Conservation (phyloP, 139 green algal genomes). For the Yamagishiella unicocca region DNA sequence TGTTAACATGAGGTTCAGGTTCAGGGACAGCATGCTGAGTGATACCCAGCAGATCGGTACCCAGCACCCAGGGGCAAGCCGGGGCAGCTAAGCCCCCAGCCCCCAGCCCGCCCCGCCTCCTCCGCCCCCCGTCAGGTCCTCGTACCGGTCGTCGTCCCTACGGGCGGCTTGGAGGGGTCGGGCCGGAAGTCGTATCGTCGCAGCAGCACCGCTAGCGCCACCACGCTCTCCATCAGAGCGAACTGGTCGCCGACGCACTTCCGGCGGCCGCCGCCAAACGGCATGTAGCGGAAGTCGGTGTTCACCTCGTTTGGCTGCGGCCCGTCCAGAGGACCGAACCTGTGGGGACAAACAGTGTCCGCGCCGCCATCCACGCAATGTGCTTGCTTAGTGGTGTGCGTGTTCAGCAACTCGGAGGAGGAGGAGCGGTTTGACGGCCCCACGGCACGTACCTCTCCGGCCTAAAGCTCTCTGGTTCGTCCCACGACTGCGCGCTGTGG, state of each 20-base stretch:
- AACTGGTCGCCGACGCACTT: slow-evolving; percentile 90
- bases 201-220: slow-evolving; percentile 86
- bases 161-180: slow-evolving; percentile 68
- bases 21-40: no score
- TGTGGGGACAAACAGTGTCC: not conserved
- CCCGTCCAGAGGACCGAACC: slow-evolving; percentile 74
- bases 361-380: no score
- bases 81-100: no score
- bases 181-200: slow-evolving; percentile 86
- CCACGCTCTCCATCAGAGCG: slow-evolving; percentile 72
- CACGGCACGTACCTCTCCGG: slow-evolving; percentile 56
- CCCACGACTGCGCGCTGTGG: slow-evolving; percentile 75
- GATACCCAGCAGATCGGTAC: no score
- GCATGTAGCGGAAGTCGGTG: slow-evolving; percentile 82
- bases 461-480: slow-evolving; percentile 80
- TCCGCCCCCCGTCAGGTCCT: no score
- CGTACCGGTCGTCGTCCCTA: slow-evolving; percentile 82
- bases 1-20: no score
- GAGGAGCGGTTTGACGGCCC: not conserved
- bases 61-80: no score
- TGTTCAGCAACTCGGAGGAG: no score
- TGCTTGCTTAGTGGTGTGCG: no score
- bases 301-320: slow-evolving; percentile 81
- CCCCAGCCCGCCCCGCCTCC: no score
- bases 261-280: slow-evolving; percentile 85